Evolutionary conservation across 1,139 yeast genomes (phyloP).

Genomic region (Taphrina sp.): DNA sequence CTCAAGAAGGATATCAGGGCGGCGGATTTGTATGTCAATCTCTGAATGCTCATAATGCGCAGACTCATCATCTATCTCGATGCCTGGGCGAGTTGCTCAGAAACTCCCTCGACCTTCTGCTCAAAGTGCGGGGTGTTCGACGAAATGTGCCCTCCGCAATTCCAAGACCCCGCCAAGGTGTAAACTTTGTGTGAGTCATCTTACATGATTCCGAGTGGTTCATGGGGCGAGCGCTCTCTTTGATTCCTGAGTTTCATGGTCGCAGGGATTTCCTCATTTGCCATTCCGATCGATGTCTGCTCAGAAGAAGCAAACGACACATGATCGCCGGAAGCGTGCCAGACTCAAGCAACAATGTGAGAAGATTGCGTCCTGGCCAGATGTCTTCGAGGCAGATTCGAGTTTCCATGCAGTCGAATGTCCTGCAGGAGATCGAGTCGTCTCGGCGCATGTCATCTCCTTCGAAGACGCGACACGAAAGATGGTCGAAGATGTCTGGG

Average conservation of each 20-base stretch:
- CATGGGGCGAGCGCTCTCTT: too few species aligned
- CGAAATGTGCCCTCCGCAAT: too few species aligned
- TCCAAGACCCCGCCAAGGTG: too few species aligned
- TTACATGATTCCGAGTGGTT: too few species aligned
- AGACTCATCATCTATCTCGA: background rate
- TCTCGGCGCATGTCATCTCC: conserved; percentile 4
- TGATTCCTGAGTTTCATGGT: too few species aligned
- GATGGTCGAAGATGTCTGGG: conserved; percentile 6
- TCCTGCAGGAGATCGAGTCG: conserved; percentile 5
- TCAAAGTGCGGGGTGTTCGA: too few species aligned
- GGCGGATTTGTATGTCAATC: background rate
- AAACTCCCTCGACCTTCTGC: too few species aligned
- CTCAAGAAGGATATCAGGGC: background rate
- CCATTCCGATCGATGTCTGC: too few species aligned
- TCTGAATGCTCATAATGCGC: background rate
- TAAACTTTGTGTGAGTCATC: too few species aligned
- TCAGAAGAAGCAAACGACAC: too few species aligned
- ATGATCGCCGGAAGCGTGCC: conserved; percentile 2
- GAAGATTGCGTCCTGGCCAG: conserved; percentile 1
- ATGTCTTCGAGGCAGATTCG: background rate
- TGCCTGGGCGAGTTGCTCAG: too few species aligned
- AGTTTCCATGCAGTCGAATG: conserved; percentile 1
- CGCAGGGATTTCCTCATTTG: too few species aligned
- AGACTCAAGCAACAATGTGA: conserved; percentile 6
- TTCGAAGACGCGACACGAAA: conserved; percentile 7